Conservation (phyloP, 805 yeast species). For the Hagleromyces aurorensis region DNA sequence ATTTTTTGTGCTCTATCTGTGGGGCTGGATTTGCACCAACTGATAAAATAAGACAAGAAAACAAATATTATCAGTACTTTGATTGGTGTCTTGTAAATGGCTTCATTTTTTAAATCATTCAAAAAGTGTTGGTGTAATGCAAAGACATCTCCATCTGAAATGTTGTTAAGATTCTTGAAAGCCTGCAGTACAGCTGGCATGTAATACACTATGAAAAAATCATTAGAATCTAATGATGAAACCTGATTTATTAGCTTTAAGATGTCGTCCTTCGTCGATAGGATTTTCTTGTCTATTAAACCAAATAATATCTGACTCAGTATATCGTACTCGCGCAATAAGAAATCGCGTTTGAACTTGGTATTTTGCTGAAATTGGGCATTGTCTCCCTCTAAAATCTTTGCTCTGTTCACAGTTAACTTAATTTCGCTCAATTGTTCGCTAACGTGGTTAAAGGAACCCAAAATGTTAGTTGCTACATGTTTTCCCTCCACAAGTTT, state of each 20-base stretch:
- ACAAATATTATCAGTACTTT: slow-evolving; percentile 42
- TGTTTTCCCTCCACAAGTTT: slow-evolving; percentile 12
- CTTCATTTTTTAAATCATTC: slow-evolving; percentile 33
- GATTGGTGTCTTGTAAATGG: slow-evolving; percentile 40
- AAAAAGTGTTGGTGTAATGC: slow-evolving; percentile 33
- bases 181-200: slow-evolving; percentile 50
- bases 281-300: slow-evolving; percentile 34
- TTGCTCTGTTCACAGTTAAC: slow-evolving; percentile 42
- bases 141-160: slow-evolving; percentile 34
- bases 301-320: slow-evolving; percentile 60
- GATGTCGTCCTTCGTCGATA: slow-evolving; percentile 31
- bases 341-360: slow-evolving; percentile 51
- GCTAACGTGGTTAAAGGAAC: slow-evolving; percentile 54
- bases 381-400: slow-evolving; percentile 45
- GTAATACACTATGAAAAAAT: slow-evolving; percentile 54
- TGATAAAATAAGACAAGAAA: slow-evolving; percentile 50
- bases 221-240: slow-evolving; percentile 46
- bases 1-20: slow-evolving; percentile 36
- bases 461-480: slow-evolving; percentile 39
- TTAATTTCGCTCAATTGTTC: slow-evolving; percentile 45
- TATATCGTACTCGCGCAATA: slow-evolving; percentile 60
- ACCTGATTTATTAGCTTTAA: slow-evolving; percentile 38
- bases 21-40: slow-evolving; percentile 54
- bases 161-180: slow-evolving; percentile 33
- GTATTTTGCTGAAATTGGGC: slow-evolving; percentile 41